Conservation (phyloP, 192 early-diverging fungal genomes). For the Ambispora gerdemannii region DNA sequence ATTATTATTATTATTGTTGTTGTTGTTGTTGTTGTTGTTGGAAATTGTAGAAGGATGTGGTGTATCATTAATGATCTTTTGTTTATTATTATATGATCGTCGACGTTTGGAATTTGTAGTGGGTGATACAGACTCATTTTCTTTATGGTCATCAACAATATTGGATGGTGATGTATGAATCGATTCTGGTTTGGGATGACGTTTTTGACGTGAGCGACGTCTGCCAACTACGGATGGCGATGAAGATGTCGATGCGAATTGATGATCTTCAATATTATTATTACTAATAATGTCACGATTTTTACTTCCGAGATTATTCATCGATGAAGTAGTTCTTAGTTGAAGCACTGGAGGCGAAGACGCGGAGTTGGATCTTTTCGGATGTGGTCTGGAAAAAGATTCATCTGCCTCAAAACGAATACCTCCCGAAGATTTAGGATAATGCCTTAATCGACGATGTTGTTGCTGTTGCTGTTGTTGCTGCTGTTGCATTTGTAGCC, state of each 20-base stretch:
- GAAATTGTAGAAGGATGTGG: background rate
- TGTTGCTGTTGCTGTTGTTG: too few species aligned
- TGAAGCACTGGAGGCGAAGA: background rate
- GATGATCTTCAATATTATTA: too few species aligned
- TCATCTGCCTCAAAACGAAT: background rate
- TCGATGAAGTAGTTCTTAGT: too few species aligned
- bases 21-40: background rate
- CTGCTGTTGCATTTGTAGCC: background rate
- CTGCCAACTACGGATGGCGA: background rate
- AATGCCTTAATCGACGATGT: too few species aligned
- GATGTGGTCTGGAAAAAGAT: background rate
- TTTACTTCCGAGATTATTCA: too few species aligned
- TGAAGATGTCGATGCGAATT: background rate
- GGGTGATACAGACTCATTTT: background rate
- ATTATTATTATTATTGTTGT: too few species aligned
- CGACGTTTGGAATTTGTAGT: background rate
- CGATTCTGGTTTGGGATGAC: background rate
- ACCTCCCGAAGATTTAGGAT: too few species aligned
- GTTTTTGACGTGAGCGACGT: background rate
- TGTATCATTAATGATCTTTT: background rate
- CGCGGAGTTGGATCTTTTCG: background rate
- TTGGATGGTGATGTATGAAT: background rate
- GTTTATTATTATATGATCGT: background rate
- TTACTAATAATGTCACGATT: too few species aligned
- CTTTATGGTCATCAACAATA: background rate